Evolutionary conservation across 371 early-diverging fungal species (phyloP).

Genomic region (Mortierella sp.): DNA sequence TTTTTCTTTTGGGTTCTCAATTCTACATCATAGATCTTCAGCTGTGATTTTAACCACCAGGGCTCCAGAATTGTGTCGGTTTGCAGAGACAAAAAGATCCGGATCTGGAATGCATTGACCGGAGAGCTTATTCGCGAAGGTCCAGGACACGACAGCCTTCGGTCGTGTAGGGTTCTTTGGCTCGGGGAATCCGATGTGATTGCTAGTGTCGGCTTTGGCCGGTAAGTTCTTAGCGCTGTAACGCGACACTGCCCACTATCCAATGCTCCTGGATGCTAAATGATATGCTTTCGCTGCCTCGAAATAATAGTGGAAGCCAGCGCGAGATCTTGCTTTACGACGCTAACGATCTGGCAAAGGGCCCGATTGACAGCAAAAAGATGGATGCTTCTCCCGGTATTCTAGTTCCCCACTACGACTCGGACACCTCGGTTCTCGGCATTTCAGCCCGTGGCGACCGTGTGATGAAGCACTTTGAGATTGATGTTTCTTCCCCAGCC

Average conservation of each 20-base stretch:
- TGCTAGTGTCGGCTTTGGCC: slow-evolving; percentile 82
- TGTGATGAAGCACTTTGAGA: slow-evolving; percentile 59
- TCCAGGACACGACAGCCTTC: slow-evolving; percentile 75
- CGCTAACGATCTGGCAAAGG: slow-evolving; percentile 57
- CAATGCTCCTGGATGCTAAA: neutral
- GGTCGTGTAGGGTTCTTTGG: slow-evolving; percentile 82
- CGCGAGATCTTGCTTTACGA: slow-evolving; percentile 78
- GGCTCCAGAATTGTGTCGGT: slow-evolving; percentile 76
- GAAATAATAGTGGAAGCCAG: slow-evolving; percentile 59
- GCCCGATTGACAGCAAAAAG: slow-evolving; percentile 57
- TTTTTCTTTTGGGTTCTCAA: too few species aligned
- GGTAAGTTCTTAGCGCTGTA: slow-evolving; percentile 33
- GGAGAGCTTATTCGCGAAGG: slow-evolving; percentile 70
- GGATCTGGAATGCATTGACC: slow-evolving; percentile 71
- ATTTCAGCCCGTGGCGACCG: slow-evolving; percentile 57
- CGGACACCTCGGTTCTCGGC: slow-evolving; percentile 63
- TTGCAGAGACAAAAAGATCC: slow-evolving; percentile 75
- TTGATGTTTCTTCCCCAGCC: slow-evolving; percentile 57
- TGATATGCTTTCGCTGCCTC: neutral
- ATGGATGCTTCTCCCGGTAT: slow-evolving; percentile 85
- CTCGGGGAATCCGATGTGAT: slow-evolving; percentile 65
- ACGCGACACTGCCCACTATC: too few species aligned
- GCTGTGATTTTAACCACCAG: slow-evolving; percentile 73
- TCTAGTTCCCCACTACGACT: slow-evolving; percentile 77
- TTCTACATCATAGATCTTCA: slow-evolving; percentile 58